A percentile compares a stretch with the other conserved stretches of the same genome.
Evolutionary conservation across 108 stramenopile genomes (phyloP).

Genomic region (Nitzschia sp.): DNA sequence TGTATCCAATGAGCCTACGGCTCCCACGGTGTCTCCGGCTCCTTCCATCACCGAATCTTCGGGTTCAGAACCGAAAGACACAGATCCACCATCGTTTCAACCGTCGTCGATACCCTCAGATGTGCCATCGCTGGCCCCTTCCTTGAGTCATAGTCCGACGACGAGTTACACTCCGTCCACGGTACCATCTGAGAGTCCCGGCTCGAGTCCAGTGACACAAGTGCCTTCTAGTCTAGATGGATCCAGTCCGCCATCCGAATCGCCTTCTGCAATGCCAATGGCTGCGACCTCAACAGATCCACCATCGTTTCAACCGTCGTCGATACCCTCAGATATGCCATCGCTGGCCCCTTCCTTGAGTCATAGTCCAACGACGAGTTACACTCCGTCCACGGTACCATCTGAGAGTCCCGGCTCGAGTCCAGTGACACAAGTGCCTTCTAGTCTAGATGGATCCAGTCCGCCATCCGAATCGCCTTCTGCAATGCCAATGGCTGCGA

Average conservation of each 20-base stretch:
- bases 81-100: no score
- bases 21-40: conserved; percentile 1
- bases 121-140: background rate
- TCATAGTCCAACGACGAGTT: background rate
- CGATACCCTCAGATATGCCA: background rate
- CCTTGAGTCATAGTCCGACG: background rate
- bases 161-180: background rate
- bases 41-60: background rate
- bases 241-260: background rate
- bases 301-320: background rate
- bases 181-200: background rate
- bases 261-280: background rate
- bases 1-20: background rate
- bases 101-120: background rate
- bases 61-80: background rate
- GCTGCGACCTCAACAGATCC: background rate
- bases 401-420: background rate
- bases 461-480: background rate
- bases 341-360: background rate
- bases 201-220: background rate
- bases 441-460: background rate
- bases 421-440: background rate
- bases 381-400: background rate
- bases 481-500: background rate
- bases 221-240: background rate